Conservation (phyloP, 768 basidiomycete species). For the Rubroboletus pulcherrimus region DNA sequence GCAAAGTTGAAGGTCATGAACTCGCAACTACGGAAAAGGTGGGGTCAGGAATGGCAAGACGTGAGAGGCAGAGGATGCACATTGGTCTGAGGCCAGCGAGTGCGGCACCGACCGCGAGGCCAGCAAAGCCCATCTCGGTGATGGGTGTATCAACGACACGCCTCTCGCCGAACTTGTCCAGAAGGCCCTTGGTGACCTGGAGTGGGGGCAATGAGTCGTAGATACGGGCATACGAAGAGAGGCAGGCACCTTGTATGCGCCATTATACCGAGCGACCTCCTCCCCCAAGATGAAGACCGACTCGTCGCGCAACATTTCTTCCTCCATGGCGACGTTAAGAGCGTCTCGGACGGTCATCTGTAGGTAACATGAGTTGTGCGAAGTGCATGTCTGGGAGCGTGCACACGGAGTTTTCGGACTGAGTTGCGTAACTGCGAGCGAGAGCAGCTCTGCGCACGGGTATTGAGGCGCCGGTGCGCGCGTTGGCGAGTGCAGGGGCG, state of each 20-base stretch:
- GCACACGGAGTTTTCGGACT: conserved; percentile 48
- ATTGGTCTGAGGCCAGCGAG: conserved; percentile 92
- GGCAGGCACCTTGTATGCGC: conserved; percentile 80
- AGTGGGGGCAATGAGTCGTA: conserved; percentile 8
- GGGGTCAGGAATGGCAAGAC: conserved; percentile 7
- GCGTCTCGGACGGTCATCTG: conserved; percentile 99
- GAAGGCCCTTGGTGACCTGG: conserved; percentile 94
- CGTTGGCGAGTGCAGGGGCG: conserved; percentile 42
- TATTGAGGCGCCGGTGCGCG: conserved; percentile 42
- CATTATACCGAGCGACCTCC: conserved; percentile 98
- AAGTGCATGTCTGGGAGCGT: conserved; percentile 18
- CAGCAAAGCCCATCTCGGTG: conserved; percentile 98
- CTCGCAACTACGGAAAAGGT: conserved; percentile 66
- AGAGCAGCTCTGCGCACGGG: conserved; percentile 41
- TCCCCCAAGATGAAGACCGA: conserved; percentile 94
- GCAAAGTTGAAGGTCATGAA: conserved; percentile 99
- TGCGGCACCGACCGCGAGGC: conserved; percentile 92
- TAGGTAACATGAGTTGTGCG: conserved; percentile 10
- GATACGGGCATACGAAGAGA: neutral
- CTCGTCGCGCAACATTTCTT: conserved; percentile 97
- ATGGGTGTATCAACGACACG: conserved; percentile 97
- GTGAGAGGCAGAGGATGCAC: conserved; percentile 38
- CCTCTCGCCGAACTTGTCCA: conserved; percentile 99
- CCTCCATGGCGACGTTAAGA: conserved; percentile 96
- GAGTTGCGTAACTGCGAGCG: conserved; percentile 63